Conservation (phyloP, 177 flowering plant species). For the Telopea speciosissima region DNA sequence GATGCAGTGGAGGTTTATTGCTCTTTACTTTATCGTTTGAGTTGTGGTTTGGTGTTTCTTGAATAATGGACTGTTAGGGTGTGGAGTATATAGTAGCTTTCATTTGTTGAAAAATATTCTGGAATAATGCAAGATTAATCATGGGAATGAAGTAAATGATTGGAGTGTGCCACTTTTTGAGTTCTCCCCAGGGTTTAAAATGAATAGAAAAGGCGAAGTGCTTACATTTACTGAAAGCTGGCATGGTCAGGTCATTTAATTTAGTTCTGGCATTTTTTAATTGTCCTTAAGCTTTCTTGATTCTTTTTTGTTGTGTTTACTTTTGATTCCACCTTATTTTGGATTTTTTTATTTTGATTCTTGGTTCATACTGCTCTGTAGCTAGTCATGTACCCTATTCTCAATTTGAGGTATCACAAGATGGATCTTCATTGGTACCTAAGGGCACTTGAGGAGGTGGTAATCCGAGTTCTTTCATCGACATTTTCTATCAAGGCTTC, state of each 20-base stretch:
- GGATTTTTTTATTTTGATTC: constrained; percentile 8
- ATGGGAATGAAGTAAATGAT: too few species aligned
- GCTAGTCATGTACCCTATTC: constrained; percentile 85
- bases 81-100: too few species aligned
- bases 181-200: too few species aligned
- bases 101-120: too few species aligned
- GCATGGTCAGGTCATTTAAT: background rate
- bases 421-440: constrained; percentile 99
- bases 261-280: background rate
- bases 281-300: background rate
- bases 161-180: too few species aligned
- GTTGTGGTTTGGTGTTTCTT: too few species aligned
- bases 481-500: constrained; percentile 69
- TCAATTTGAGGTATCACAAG: constrained; percentile 79
- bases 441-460: constrained; percentile 88
- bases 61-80: too few species aligned
- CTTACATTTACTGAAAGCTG: background rate
- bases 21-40: too few species aligned
- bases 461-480: constrained; percentile 62
- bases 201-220: background rate
- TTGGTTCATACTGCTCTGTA: constrained; percentile 16
- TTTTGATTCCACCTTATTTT: background rate
- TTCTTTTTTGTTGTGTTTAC: background rate
- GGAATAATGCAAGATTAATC: too few species aligned
- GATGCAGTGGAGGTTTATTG: too few species aligned